These are phyloP conservation scores for Talaromyces sp. DNA, from an alignment of 2,329 filamentous ascomycete species.

Conservation along the genomic window DNA sequence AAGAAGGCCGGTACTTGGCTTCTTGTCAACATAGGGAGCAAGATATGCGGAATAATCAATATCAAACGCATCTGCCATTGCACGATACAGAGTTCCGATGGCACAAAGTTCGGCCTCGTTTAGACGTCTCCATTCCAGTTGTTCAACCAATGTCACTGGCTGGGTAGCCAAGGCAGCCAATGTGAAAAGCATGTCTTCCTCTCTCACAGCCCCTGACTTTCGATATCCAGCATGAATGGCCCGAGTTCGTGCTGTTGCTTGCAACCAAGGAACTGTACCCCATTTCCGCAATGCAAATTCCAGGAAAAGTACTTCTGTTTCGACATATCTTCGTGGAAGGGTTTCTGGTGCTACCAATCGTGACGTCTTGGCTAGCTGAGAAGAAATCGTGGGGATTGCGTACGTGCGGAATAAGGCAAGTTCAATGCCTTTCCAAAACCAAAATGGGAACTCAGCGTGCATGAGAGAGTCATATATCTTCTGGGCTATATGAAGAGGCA, in stretches of 20 bases:
- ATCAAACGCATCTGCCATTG: slow-evolving; percentile 64
- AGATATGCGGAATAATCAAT: slow-evolving; percentile 44
- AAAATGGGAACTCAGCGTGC: slow-evolving; percentile 49
- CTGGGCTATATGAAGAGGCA: background rate
- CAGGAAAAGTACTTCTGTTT: slow-evolving; percentile 46
- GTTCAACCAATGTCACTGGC: slow-evolving; percentile 57
- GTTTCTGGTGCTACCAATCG: slow-evolving; percentile 39
- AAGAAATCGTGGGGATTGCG: slow-evolving; percentile 53
- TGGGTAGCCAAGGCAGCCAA: slow-evolving; percentile 61
- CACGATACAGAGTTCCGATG: slow-evolving; percentile 65
- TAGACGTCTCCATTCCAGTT: slow-evolving; percentile 65
- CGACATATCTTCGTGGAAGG: slow-evolving; percentile 46
- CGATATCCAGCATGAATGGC: slow-evolving; percentile 57
- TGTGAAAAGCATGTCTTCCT: slow-evolving; percentile 62
- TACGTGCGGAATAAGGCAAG: slow-evolving; percentile 59
- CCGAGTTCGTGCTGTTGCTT: slow-evolving; percentile 58
- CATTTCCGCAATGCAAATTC: slow-evolving; percentile 45
- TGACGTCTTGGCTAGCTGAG: slow-evolving; percentile 44
- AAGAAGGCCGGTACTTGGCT: slow-evolving; percentile 41
- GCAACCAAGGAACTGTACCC: slow-evolving; percentile 38
- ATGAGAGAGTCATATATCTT: background rate
- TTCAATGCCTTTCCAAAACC: slow-evolving; percentile 47
- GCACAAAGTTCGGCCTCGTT: slow-evolving; percentile 65
- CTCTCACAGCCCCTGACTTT: slow-evolving; percentile 53
- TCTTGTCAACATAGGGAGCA: slow-evolving; percentile 16